Evolutionary conservation across 768 basidiomycete species (phyloP), one percentile per base, ranked within the genome.

Genomic region (Calvatia gigantea): DNA sequence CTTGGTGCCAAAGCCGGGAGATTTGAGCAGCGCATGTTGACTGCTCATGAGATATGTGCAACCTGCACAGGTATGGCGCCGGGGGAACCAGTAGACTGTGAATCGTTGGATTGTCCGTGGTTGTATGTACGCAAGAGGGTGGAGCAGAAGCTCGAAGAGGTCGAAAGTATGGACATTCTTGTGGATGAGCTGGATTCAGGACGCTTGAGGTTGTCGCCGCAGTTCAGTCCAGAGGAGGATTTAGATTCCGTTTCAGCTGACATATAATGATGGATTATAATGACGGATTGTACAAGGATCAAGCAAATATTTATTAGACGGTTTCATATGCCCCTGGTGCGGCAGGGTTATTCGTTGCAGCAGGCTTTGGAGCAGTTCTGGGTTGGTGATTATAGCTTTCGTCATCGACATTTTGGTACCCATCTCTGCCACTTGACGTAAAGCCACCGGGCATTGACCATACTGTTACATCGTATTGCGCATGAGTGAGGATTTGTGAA

Each of bases 51-150:
- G 2, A 75, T 94, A 29, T 98, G 95, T 65, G 73, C 74, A 6
- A 82, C 86, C 2, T 98, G 95, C 67, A 73, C 85, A 3, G 71
- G 73, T 2, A 76, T 74, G 0, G 75, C 84, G 2, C 69, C 75
- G 3, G 71, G 69, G 11, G 91, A 92, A 54, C 76, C 79, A 0
- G 79, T 86, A 43, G 68, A 79, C 31, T 98, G 95, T 69, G 85
- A 89, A 63, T 92, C 91, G 6, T 72, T 91, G 43, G 94, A 97
- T 64, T 98, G 95, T 66, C 81, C 87, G 0, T 88, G 91, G 83
- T 68, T 94, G 31, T 97, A 84, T 61, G 80, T 86, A 28, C 75
- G 91, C 32, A 81, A 79, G 58, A 85, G 82, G 61, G 74, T 78
- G 4, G 84, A 86, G 47, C 65, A 66, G 23, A 72, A 70, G 51